A percentile compares a stretch with the other conserved stretches of the same genome.
These are phyloP conservation scores for Hericium erinaceus DNA, from an alignment of 768 basidiomycete species.

Conservation along the genomic window DNA sequence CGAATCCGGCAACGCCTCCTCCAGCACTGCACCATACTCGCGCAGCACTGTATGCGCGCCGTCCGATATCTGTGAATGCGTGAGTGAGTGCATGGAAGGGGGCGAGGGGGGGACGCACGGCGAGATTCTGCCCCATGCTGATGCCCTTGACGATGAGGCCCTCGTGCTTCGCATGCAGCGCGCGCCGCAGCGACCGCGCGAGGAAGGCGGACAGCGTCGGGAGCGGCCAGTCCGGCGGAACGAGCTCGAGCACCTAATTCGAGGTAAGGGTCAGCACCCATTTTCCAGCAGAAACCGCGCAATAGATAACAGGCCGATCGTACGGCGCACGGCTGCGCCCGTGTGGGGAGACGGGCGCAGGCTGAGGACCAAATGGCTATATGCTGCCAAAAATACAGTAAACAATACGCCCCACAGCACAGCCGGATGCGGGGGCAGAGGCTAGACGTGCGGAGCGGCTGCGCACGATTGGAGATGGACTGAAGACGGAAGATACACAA, in stretches of 20 bases:
- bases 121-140: conserved; percentile 70
- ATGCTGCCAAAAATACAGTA: too few species aligned
- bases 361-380: too few species aligned
- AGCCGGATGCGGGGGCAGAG: too few species aligned
- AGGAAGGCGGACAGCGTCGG: conserved; percentile 67
- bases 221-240: conserved; percentile 75
- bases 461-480: too few species aligned
- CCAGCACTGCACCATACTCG: not conserved
- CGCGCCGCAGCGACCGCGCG: conserved; percentile 65
- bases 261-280: not conserved
- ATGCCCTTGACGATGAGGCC: conserved; percentile 72
- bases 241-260: conserved; percentile 48
- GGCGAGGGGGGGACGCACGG: conserved; percentile 20
- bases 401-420: too few species aligned
- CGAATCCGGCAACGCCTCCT: not conserved
- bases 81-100: not conserved
- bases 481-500: too few species aligned
- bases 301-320: too few species aligned
- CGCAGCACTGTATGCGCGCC: not conserved
- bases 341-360: not conserved
- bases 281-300: not conserved
- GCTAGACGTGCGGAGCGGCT: too few species aligned
- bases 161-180: conserved; percentile 62
- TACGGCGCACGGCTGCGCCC: not conserved
- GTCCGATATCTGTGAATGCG: not conserved